Conservation (phyloP, 176 grass and related monocot species). For the Triticum monococcum region DNA sequence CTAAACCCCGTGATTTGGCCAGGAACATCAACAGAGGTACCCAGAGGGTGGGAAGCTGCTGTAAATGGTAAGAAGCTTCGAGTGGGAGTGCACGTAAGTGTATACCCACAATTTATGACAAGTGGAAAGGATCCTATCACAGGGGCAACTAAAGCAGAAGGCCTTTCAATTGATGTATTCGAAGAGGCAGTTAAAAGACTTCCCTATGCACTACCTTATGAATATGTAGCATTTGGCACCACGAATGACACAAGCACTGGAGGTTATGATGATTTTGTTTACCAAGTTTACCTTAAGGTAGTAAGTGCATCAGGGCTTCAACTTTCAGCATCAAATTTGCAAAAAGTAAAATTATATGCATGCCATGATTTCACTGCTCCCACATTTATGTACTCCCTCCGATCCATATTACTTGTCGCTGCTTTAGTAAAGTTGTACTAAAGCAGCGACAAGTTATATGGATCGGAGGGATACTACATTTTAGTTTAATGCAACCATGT, state of each 20-base stretch:
- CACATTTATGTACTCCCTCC: not conserved
- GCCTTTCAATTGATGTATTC: constrained; percentile 42
- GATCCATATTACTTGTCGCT: too few relatives aligned
- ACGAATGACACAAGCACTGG: not conserved
- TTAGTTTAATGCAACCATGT: not conserved
- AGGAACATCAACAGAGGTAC: constrained; percentile 23
- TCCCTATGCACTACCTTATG: constrained; percentile 29
- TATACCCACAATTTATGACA: constrained; percentile 29
- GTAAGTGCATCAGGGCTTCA: not conserved
- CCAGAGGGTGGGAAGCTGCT: constrained; percentile 43
- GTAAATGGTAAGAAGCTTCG: constrained; percentile 22
- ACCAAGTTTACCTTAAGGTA: constrained; percentile 48
- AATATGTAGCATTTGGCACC: constrained; percentile 5
- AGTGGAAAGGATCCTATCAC: constrained; percentile 34
- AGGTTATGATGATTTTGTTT: constrained; percentile 48
- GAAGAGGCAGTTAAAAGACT: constrained; percentile 39
- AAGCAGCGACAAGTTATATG: too few relatives aligned
- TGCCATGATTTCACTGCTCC: not conserved
- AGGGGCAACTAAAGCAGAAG: not conserved
- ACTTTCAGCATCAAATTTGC: not conserved
- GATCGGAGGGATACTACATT: not conserved
- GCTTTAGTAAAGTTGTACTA: too few relatives aligned
- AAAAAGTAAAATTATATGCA: not conserved
- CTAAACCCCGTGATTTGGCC: constrained; percentile 48
- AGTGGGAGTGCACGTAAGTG: constrained; percentile 40